phyloP scores from a whole-genome alignment of 1,284 basidiomycete genomes.

The Rhodotorula glutinis region DNA sequence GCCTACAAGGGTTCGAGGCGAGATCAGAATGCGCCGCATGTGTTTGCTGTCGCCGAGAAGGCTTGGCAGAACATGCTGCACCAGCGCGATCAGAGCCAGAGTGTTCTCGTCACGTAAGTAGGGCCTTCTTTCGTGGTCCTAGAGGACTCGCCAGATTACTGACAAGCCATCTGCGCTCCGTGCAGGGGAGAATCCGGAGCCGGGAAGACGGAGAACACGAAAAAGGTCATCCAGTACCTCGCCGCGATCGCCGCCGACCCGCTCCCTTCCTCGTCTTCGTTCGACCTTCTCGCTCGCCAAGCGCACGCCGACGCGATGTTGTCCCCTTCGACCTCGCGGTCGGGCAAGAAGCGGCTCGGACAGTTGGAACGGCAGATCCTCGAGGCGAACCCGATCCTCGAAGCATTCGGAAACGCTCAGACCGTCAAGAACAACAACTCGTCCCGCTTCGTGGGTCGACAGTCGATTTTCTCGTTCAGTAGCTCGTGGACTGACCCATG shows the following conservation, averaged over 20 bases:
- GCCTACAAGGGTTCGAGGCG: slow-evolving; percentile 88
- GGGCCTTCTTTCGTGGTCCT: neutral
- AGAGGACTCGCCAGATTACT: slow-evolving; percentile 45
- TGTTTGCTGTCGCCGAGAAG: slow-evolving; percentile 94
- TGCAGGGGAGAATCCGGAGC: slow-evolving; percentile 93
- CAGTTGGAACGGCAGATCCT: slow-evolving; percentile 93
- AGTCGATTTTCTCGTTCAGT: too few species aligned
- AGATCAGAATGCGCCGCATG: slow-evolving; percentile 95
- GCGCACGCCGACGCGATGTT: slow-evolving; percentile 16
- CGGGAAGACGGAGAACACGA: slow-evolving; percentile 99
- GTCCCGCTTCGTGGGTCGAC: slow-evolving; percentile 67
- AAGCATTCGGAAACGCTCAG: slow-evolving; percentile 98
- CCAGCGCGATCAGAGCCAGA: slow-evolving; percentile 87
- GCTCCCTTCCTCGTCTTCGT: slow-evolving; percentile 57
- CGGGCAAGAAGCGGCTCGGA: slow-evolving; percentile 56
- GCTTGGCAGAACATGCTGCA: slow-evolving; percentile 99
- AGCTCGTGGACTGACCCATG: too few species aligned
- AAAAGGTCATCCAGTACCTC: slow-evolving; percentile 99
- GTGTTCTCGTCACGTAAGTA: slow-evolving; percentile 91
- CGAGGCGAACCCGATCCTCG: slow-evolving; percentile 95
- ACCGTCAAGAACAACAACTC: slow-evolving; percentile 99
- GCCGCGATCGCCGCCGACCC: slow-evolving; percentile 88
- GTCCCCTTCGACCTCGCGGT: slow-evolving; percentile 1
- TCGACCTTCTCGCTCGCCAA: slow-evolving; percentile 53
- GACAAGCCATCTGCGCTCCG: neutral